Percentiles rank a stretch among this genome's conserved stretches.
These are phyloP conservation scores for Pyrenochaeta sp. DNA, from an alignment of 2,329 filamentous ascomycete species.

Conservation along the genomic window DNA sequence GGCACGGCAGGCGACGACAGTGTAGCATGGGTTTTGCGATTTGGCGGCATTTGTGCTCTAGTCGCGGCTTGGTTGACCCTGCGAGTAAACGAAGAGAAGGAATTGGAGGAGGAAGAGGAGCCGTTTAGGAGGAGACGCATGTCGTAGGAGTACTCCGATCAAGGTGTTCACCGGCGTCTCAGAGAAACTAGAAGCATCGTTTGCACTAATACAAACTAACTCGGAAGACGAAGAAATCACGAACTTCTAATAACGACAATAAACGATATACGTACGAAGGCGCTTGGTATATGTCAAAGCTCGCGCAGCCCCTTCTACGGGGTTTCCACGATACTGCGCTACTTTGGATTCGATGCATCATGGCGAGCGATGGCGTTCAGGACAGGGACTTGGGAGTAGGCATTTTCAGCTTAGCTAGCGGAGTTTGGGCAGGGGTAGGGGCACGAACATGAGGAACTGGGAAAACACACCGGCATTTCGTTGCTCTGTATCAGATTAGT, in stretches of 20 bases:
- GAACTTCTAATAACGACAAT: background rate
- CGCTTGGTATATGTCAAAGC: background rate
- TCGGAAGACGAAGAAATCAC: background rate
- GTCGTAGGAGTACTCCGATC: slow-evolving; percentile 29
- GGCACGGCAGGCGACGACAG: slow-evolving; percentile 85
- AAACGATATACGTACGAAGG: background rate
- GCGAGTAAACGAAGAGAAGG: slow-evolving; percentile 69
- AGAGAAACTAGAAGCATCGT: slow-evolving; percentile 19
- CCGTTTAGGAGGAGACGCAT: slow-evolving; percentile 32
- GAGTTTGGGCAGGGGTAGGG: background rate
- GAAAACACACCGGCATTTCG: background rate
- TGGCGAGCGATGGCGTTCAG: background rate
- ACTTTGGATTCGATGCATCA: background rate
- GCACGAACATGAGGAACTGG: background rate
- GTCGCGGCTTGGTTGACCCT: slow-evolving; percentile 77
- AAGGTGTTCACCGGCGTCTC: slow-evolving; percentile 12
- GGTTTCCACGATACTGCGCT: background rate
- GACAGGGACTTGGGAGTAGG: background rate
- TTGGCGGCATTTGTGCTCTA: slow-evolving; percentile 81
- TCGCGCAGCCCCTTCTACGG: background rate
- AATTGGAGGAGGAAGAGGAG: slow-evolving; percentile 30
- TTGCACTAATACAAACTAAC: background rate
- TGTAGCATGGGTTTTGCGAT: slow-evolving; percentile 84
- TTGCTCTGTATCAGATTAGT: background rate
- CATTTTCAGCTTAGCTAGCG: background rate